Percentiles rank a stretch among this genome's conserved stretches.
phyloP scores from a whole-genome alignment of 768 basidiomycete genomes.

The Collybia nuda region DNA sequence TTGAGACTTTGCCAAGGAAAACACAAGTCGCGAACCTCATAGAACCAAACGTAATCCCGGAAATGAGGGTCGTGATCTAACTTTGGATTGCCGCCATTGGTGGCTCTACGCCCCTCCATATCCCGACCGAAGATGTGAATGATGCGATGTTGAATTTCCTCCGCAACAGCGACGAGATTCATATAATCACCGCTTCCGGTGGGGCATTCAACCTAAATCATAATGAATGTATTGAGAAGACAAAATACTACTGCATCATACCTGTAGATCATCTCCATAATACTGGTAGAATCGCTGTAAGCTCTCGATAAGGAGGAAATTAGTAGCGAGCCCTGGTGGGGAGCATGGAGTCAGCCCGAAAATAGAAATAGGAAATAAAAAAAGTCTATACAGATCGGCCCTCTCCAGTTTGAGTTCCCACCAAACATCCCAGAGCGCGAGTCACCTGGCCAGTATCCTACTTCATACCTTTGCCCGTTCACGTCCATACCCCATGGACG shows the following conservation, averaged over 20 bases:
- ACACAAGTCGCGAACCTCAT: slow-evolving; percentile 60
- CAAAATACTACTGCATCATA: slow-evolving; percentile 14
- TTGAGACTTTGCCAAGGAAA: background rate
- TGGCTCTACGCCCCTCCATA: slow-evolving; percentile 79
- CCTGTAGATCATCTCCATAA: slow-evolving; percentile 88
- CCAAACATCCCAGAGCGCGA: slow-evolving; percentile 98
- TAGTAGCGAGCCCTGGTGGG: slow-evolving; percentile 84
- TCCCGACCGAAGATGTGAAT: slow-evolving; percentile 99
- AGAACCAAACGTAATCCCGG: slow-evolving; percentile 95
- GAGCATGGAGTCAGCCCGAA: background rate
- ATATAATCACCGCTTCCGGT: slow-evolving; percentile 97
- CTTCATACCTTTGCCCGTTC: slow-evolving; percentile 87
- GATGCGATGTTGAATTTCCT: slow-evolving; percentile 98
- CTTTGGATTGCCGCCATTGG: slow-evolving; percentile 86
- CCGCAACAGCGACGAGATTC: slow-evolving; percentile 91
- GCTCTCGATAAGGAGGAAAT: slow-evolving; percentile 94
- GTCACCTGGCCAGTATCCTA: slow-evolving; percentile 98
- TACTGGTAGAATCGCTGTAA: slow-evolving; percentile 98
- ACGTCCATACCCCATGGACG: slow-evolving; percentile 95
- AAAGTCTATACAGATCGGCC: slow-evolving; percentile 70
- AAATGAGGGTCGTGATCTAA: slow-evolving; percentile 93
- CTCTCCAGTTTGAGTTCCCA: slow-evolving; percentile 97
- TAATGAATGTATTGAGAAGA: background rate
- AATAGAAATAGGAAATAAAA: background rate
- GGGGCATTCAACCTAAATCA: slow-evolving; percentile 81